Base-by-base conservation (phyloP, 441 rosid species). In the Omphalea diandra region DNA sequence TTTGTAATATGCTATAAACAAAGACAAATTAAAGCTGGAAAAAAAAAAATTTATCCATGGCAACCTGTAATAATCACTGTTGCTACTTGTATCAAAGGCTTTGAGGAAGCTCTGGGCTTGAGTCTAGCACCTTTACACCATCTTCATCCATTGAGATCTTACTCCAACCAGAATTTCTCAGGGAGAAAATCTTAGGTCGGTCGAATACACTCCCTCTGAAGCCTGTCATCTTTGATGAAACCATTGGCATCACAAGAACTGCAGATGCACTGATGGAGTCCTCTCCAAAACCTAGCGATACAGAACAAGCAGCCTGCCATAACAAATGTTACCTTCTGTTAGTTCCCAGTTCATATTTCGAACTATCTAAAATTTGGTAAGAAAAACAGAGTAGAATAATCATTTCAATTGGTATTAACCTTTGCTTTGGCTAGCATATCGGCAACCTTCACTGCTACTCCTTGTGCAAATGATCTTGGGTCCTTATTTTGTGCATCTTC, bases 201-300 rank as follows among this genome's bases (percentile, higher is more conserved):
- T 94, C 94, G 7, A 90, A 71, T 29, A 84, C 81, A 12, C 77
- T 88, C 56, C 94, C 91, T 80, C 98, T 85, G 68, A 94, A 94
- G 40, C 97, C 97, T 56, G 95, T 91, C 9, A 88, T 87, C 87
- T 86, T 94, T 12, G 99, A 92, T 33, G 98, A 94, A 58, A 92
- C 88, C 98, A 94, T 94, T 20, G 98, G 98, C 97, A 94, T 94
- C 63, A 94, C 99, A 1, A 94, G 86, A 63, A 90, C 73, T 14
- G 99, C 98, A 2, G 99, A 94, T 68, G 99, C 98, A 24, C 87
- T 92, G 64, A 94, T 92, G 0, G 99, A 84, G 72, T 92, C 99
- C 70, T 92, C 99, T 1, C 91, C 91, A n/a, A 92, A 83, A 65
- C 98, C 94, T 36, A 91, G 82, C 4, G 93, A 84, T 9, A 88